phyloP scores from a whole-genome alignment of 108 stramenopile species.

The Nannochloropsis granulata region DNA sequence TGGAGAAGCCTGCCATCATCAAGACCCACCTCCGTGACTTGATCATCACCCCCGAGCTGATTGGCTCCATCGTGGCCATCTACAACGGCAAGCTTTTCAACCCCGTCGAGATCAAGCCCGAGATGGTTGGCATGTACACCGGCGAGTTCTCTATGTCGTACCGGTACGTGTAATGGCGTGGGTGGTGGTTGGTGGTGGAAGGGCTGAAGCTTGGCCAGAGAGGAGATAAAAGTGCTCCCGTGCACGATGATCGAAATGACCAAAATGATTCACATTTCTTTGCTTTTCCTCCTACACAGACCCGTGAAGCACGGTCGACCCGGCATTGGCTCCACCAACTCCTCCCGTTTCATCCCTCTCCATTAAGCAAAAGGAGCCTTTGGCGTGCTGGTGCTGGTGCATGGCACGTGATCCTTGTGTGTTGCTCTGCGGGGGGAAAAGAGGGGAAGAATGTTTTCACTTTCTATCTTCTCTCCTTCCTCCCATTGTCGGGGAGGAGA shows the following conservation, averaged over 20 bases:
- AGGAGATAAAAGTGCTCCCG: conserved; percentile 61
- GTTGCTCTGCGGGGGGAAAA: too few species aligned
- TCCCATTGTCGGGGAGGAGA: too few species aligned
- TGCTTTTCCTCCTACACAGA: neutral
- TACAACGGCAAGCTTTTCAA: conserved; percentile 99
- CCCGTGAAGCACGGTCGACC: conserved; percentile 70
- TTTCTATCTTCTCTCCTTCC: neutral
- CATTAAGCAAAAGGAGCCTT: conserved; percentile 42
- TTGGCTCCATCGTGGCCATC: conserved; percentile 94
- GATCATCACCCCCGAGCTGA: conserved; percentile 99
- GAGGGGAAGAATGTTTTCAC: neutral
- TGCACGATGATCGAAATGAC: neutral
- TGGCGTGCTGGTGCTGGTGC: neutral
- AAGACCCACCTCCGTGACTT: conserved; percentile 99
- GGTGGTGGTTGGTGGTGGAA: neutral
- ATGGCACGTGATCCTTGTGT: neutral
- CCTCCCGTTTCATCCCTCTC: conserved; percentile 97
- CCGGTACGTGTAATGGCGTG: conserved; percentile 43
- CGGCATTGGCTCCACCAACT: conserved; percentile 91
- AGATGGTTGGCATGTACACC: conserved; percentile 99
- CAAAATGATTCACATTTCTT: neutral
- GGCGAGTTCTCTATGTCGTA: conserved; percentile 99
- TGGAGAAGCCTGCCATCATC: conserved; percentile 95
- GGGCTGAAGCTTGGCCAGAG: neutral
- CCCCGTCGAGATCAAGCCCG: conserved; percentile 98